These are phyloP conservation scores for Mucor indicus DNA, from an alignment of 371 early-diverging fungal genomes.

Conservation along the genomic window DNA sequence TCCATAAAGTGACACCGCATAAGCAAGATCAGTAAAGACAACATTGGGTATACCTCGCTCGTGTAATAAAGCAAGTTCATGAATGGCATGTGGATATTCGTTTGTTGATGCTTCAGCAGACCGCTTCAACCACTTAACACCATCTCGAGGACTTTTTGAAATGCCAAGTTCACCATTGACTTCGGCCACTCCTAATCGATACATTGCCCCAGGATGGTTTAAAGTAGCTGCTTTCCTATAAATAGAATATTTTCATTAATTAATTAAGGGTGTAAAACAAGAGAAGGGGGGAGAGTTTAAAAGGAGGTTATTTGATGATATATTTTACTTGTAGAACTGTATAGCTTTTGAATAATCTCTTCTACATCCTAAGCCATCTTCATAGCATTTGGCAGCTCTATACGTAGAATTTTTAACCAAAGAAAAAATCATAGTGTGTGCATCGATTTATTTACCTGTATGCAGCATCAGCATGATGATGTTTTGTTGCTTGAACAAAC, in stretches of 20 bases:
- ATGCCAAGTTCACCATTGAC: conserved; percentile 71
- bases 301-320: no score
- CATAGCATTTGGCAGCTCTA: conserved; percentile 70
- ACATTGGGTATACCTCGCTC: conserved; percentile 70
- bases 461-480: conserved; percentile 69
- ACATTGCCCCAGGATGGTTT: conserved; percentile 77
- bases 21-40: conserved; percentile 71
- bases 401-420: no score
- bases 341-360: conserved; percentile 62
- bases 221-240: conserved; percentile 69
- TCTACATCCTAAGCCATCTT: conserved; percentile 63
- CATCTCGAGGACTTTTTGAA: conserved; percentile 65
- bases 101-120: conserved; percentile 71
- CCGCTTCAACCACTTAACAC: conserved; percentile 79
- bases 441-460: conserved; percentile 40
- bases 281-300: no score
- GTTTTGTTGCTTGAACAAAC: conserved; percentile 68
- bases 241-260: neutral
- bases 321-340: conserved; percentile 68
- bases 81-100: conserved; percentile 78
- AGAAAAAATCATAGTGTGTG: neutral
- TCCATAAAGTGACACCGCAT: conserved; percentile 70
- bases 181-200: conserved; percentile 69
- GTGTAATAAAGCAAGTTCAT: conserved; percentile 74
- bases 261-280: no score